Evolutionary conservation across 208 protist species (phyloP).

Genomic region (Acanthamoeba lugdunensis): DNA sequence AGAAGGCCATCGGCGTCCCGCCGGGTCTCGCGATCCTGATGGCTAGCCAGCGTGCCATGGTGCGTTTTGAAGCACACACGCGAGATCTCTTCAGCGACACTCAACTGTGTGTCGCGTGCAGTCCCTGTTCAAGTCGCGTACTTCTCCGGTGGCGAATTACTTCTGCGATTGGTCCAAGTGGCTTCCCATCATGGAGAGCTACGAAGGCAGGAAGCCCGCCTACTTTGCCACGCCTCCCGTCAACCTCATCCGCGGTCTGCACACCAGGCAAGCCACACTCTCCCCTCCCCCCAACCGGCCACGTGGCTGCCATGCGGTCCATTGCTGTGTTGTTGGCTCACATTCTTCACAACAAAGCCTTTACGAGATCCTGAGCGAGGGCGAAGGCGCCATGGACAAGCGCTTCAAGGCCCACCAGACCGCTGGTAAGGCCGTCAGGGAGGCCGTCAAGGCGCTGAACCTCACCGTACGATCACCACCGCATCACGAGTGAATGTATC

Average conservation of each 20-base stretch:
- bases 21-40: slow-evolving; percentile 65
- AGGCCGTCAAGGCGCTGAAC: slow-evolving; percentile 18
- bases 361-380: slow-evolving; percentile 48
- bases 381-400: slow-evolving; percentile 51
- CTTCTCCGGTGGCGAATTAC: slow-evolving; percentile 62
- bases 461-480: background rate
- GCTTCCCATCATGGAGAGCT: slow-evolving; percentile 76
- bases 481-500: background rate
- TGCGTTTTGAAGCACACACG: background rate
- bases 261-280: background rate
- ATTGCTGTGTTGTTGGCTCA: background rate
- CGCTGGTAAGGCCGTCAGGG: slow-evolving; percentile 12
- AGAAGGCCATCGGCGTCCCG: slow-evolving; percentile 74
- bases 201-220: slow-evolving; percentile 62
- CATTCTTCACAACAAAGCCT: background rate
- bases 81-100: background rate
- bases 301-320: background rate
- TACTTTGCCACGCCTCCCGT: slow-evolving; percentile 78
- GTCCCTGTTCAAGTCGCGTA: slow-evolving; percentile 39
- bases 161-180: slow-evolving; percentile 73
- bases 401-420: slow-evolving; percentile 59
- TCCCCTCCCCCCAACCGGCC: background rate
- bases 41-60: slow-evolving; percentile 67
- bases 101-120: background rate
- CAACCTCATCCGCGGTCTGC: slow-evolving; percentile 70